Evolutionary conservation across 2,329 filamentous ascomycete species (phyloP), one percentile per base, ranked within the genome.

Genomic region (Mycosphaerella arachidis): DNA sequence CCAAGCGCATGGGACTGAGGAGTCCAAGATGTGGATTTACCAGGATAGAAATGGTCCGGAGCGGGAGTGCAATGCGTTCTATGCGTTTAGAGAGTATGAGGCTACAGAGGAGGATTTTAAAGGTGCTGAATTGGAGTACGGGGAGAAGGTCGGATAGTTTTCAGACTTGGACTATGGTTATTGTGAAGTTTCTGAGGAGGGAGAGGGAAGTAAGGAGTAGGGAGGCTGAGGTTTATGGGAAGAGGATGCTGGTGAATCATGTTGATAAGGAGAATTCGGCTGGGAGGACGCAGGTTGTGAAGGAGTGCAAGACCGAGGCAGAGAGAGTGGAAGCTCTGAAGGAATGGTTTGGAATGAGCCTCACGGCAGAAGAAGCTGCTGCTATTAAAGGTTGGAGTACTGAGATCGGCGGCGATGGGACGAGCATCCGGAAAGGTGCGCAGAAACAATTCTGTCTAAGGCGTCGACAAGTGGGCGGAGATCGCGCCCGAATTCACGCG

Each of bases 81-180:
- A 90, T 71, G 82, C 80, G 57, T 92, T 91, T 71, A 79, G 80
- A 1, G 84, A 88, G 18, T 74, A 81, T 13, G 86, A 89, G 71
- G 89, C 87, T 69, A 70, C 83, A 30, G 79, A 78, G 3, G 71
- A 74, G 27, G 87, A 90, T 70, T 89, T 85, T 67, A 77, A 77
- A n/a, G 18, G 74, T 86, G 1, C 76, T 86, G 76, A 89, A 85
- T 72, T 82, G 77, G 66, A 81, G 70, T 46, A 83, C 82, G 1
- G 83, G 81, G 63, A 77, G 77, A 40, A 57, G 55, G 37, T 63
- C 62, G n/a, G 70, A 72, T 30, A 82, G 77, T 59, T 82, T 79
- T 67, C 86, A 88, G 70, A 82, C 79, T 12, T 74, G 76, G 56
- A 79, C 70, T 1, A 71, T 86, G 45, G 71, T 87, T 24, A 77